Base-by-base conservation (phyloP, 129 eudicot genomes). In the Chrysanthemum seticuspe region DNA sequence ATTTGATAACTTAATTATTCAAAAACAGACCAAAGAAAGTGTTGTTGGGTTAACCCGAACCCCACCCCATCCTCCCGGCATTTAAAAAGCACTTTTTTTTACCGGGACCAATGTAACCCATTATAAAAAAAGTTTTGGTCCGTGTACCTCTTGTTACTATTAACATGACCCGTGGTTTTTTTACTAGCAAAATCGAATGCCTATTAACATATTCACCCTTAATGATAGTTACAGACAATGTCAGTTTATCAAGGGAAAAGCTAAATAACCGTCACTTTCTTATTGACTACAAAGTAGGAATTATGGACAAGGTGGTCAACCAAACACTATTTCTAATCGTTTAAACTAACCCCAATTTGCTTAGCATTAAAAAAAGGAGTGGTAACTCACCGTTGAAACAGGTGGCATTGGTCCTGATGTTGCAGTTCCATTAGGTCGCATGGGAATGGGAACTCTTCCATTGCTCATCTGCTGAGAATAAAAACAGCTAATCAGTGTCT, bases 381-480 rank as follows among this genome's bases (percentile, higher is more conserved):
- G 36, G 36, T 31, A 31, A 31, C 86, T 73, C 62, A 87, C 91
- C 16, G 84, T 69, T 15, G 84, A 83, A 75, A 79, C 44, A 57
- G 89, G 59, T 15, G 89, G 23, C 27, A 27, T 44, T 58, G 81
- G 40, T 14, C 73, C 86, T 50, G 88, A 75, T 51, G 88, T 72
- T 6, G 88, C 45, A 57, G 70, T 76, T 48, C 87, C 85, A 13
- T 72, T 71, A 74, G 83, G 89, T 53, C 85, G 66, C 16, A 72
- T 76, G 2, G 92, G 83, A 67, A 84, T 40, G 0, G 89, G 87
- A 72, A 77, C 71, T 74, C 92, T 79, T 71, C 85, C 76, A 78
- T 77, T 85, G 80, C 80, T 83, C 81, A 65, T 72, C 87, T 84
- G 83, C 78, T 15, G 68, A 0, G 13, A 65, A 65, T 7, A 0